phyloP scores from a whole-genome alignment of 208 protist genomes.

The Acanthamoeba quina region DNA sequence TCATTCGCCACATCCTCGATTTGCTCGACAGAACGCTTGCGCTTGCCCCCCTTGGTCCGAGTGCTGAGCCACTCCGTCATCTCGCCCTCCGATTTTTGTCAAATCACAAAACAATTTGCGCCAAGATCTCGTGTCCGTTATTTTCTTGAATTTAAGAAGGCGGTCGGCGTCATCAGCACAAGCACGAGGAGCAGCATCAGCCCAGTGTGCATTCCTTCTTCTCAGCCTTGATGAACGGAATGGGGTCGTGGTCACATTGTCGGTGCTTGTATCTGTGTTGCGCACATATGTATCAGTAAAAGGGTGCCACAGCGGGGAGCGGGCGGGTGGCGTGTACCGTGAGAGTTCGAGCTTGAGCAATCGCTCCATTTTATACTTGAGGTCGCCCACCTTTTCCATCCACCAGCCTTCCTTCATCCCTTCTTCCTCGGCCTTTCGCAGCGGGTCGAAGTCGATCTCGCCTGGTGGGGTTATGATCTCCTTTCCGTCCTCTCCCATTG shows the following conservation, averaged over 20 bases:
- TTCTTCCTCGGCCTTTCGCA: neutral
- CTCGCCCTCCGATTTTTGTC: neutral
- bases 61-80: neutral
- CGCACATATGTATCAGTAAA: neutral
- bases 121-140: neutral
- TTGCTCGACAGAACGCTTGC: neutral
- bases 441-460: neutral
- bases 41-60: neutral
- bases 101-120: no score
- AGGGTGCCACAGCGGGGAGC: neutral
- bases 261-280: slow-evolving; percentile 20
- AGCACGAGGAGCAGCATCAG: neutral
- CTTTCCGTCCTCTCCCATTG: slow-evolving; percentile 23
- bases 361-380: slow-evolving; percentile 66
- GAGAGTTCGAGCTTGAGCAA: slow-evolving; percentile 31
- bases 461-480: neutral
- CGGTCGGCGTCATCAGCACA: no score
- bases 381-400: slow-evolving; percentile 59
- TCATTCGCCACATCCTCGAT: neutral
- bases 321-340: neutral
- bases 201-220: neutral
- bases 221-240: slow-evolving; percentile 24
- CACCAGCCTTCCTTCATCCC: slow-evolving; percentile 57
- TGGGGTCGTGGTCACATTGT: slow-evolving; percentile 36
- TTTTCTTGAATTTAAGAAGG: neutral